Percentiles rank a stretch among this genome's conserved stretches.
Conservation (phyloP, 2,329 filamentous ascomycete genomes). For the Leptographium radiaticola region DNA sequence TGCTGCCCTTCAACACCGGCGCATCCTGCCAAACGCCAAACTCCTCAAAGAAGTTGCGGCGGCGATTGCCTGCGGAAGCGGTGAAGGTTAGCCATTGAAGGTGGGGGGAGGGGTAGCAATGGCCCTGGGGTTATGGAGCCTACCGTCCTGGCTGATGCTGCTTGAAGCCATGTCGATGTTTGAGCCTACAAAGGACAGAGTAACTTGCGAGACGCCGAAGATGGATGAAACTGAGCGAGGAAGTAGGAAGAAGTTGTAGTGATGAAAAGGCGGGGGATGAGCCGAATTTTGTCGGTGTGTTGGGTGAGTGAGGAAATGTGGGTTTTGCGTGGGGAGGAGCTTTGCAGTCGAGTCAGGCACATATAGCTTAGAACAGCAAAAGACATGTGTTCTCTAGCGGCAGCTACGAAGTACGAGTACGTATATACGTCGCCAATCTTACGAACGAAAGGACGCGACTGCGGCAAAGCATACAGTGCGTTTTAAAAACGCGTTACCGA, state of each 20-base stretch:
- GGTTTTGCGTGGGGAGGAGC: slow-evolving; percentile 1
- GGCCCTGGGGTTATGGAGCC: not conserved
- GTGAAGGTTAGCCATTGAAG: not conserved
- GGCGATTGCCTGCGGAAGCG: slow-evolving; percentile 11
- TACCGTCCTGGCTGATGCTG: slow-evolving; percentile 6
- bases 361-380: not conserved
- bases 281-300: slow-evolving; percentile 7
- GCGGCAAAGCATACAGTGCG: too few relatives aligned
- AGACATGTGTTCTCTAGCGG: not conserved
- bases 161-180: slow-evolving; percentile 1
- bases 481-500: not conserved
- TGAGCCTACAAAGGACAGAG: not conserved
- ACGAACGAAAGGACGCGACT: not conserved
- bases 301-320: slow-evolving; percentile 5
- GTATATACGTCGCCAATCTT: not conserved
- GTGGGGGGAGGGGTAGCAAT: too few relatives aligned
- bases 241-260: slow-evolving; percentile 3
- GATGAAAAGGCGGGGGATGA: slow-evolving; percentile 1
- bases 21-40: slow-evolving; percentile 59
- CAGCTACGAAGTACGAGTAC: not conserved
- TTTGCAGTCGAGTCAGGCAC: not conserved
- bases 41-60: slow-evolving; percentile 37
- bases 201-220: not conserved
- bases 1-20: slow-evolving; percentile 55
- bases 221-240: not conserved